Evolutionary conservation across 2,329 filamentous ascomycete genomes (phyloP).

Genomic region (Claviceps sp.): DNA sequence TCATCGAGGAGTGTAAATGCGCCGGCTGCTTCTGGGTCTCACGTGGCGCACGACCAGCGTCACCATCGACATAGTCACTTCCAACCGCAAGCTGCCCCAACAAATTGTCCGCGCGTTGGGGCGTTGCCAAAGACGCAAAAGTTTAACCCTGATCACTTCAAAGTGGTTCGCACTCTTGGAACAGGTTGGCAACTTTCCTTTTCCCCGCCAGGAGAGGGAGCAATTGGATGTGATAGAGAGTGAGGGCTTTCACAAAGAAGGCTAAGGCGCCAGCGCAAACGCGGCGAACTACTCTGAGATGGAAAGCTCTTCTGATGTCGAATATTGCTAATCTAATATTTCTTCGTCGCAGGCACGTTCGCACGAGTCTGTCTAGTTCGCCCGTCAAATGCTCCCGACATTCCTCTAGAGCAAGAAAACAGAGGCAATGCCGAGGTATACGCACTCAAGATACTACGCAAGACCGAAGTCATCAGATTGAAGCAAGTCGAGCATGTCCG

Average conservation of each 20-base stretch:
- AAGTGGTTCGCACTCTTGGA: slow-evolving; percentile 60
- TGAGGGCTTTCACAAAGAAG: not conserved
- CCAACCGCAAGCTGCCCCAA: not conserved
- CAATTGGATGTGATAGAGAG: not conserved
- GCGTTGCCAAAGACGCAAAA: slow-evolving; percentile 16
- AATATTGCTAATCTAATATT: not conserved
- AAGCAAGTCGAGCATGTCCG: slow-evolving; percentile 82
- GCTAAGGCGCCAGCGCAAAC: not conserved
- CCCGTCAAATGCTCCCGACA: slow-evolving; percentile 35
- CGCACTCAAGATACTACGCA: slow-evolving; percentile 67
- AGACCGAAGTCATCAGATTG: slow-evolving; percentile 60
- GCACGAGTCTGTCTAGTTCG: slow-evolving; percentile 69
- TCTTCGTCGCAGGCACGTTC: slow-evolving; percentile 48
- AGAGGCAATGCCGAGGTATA: slow-evolving; percentile 41
- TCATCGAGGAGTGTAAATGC: slow-evolving; percentile 8
- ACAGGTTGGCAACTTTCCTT: slow-evolving; percentile 37
- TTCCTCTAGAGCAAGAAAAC: slow-evolving; percentile 19
- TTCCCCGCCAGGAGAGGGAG: not conserved
- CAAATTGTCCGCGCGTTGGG: slow-evolving; percentile 1
- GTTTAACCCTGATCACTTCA: slow-evolving; percentile 43
- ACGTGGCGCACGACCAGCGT: not conserved
- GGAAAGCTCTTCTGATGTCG: not conserved
- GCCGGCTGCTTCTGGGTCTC: slow-evolving; percentile 7
- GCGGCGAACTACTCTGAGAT: not conserved
- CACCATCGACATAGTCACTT: slow-evolving; percentile 1